Base-by-base conservation (phyloP, 208 protist genomes). In the Acanthamoeba royreba region DNA sequence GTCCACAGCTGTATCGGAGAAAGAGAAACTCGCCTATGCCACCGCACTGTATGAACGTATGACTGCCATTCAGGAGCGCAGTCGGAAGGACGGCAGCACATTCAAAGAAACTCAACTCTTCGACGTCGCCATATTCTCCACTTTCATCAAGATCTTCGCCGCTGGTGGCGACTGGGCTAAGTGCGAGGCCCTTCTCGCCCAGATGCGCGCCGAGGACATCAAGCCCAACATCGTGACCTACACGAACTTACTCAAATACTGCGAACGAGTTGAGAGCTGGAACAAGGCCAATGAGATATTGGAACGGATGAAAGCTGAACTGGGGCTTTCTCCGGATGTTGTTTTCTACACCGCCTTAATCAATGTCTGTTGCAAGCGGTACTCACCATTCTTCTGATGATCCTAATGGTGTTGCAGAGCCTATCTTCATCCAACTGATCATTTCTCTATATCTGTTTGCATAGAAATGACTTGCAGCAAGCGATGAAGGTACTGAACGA, bases 171-270 rank as follows among this genome's bases (percentile, higher is more conserved):
- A 81, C 38, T 81, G 72, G 72, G 42, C 13, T 31, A 19, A 25
- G 33, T 81, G 72, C 42, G 72, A 81, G 72, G 72, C 33, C 13
- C 33, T 81, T 13, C 25, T 49, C 17, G 38, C 25, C 11, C 72
- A 81, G 25, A 81, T 81, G 72, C 72, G 72, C 72, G 15, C 9
- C 33, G 40, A 81, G 72, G 11, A 31, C 22, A 49, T 81, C 19
- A 81, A 81, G 42, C 72, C 72, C 72, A 81, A 35, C 40, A 42
- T 81, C 17, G 72, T 81, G 5, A 81, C 72, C 72, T 81, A 49
- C 72, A 81, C 72, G 25, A 81, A 81, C 72, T n/a, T 81, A 22
- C 72, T 81, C 72, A 81, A 81, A 42, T 81, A 81, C 72, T 81
- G 72, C 40, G 72, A 81, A n/a, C 72, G 40, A 25, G 42, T 52